Base-by-base conservation (phyloP, 2,329 filamentous ascomycete species). In the Colletotrichum sp. region DNA sequence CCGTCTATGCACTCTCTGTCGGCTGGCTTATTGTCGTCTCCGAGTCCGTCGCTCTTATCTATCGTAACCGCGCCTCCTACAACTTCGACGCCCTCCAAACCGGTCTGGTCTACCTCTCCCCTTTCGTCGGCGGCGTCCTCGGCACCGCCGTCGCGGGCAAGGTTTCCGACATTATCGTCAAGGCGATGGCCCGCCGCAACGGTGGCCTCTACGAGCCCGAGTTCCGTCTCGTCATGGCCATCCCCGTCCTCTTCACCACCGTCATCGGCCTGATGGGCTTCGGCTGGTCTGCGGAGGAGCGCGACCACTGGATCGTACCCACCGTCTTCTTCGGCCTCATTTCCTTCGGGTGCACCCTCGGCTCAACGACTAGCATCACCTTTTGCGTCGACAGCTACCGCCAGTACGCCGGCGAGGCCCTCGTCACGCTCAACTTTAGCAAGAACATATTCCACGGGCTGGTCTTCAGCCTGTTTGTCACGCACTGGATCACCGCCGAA, bases 21-120 rank as follows among this genome's bases (percentile, higher is more conserved):
- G 96, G 96, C 48, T 98, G 96, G 97, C 89, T 98, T 32, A 98
- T 98, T 78, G 96, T 98, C 58, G 91, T 98, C 3, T 98, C 96
- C 1, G 96, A 98, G 84, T 94, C 94, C 0, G 92, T 98, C 4
- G 91, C 95, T 0, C 89, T 94, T 74, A 94, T 98, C 76, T 98
- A 95, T 83, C 91, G 94, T 48, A 88, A 92, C 70, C 87, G 88
- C 0, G 87, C 90, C 0, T 89, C 88, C 0, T 98, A 98, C 86
- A 91, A 96, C 79, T 98, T 98, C 82, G 92, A 90, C 28, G 90
- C 95, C 0, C 86, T 98, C 0, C 93, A 95, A 77, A 94, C 95
- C 0, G 96, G 96, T 9, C 88, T 98, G 1, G 91, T 98, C 1
- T 98, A 98, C 83, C 89, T 98, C 61, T 96, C 94, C 0, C 96